A percentile compares a stretch with the other conserved stretches of the same genome.
phyloP scores from a whole-genome alignment of 208 protist species.

The Dictyostelium gargantuum region DNA sequence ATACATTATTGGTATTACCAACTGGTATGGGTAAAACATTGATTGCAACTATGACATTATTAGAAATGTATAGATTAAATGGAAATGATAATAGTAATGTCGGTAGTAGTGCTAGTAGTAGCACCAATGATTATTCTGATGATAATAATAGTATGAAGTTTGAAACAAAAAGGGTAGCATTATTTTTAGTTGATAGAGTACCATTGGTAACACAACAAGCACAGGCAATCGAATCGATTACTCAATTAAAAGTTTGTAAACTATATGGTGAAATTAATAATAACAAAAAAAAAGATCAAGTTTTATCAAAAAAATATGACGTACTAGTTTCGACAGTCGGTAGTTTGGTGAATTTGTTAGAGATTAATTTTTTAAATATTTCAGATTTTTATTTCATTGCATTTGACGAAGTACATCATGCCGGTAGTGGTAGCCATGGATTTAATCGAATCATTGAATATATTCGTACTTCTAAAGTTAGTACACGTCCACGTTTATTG shows the following conservation, averaged over 20 bases:
- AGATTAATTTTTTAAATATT: not conserved
- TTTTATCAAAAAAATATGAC: not conserved
- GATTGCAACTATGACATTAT: not conserved
- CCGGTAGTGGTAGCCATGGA: not conserved
- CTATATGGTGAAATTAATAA: not conserved
- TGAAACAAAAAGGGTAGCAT: not conserved
- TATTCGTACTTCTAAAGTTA: not conserved
- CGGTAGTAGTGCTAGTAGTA: too few relatives aligned
- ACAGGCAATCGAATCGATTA: not conserved
- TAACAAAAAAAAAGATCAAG: not conserved
- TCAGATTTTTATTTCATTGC: slow-evolving; percentile 5
- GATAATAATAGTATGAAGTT: too few relatives aligned
- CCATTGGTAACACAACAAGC: slow-evolving; percentile 58
- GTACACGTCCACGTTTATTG: not conserved
- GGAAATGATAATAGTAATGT: too few relatives aligned
- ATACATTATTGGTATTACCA: slow-evolving; percentile 55
- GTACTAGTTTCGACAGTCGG: not conserved
- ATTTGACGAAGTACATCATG: slow-evolving; percentile 66
- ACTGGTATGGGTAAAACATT: slow-evolving; percentile 52
- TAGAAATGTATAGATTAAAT: not conserved
- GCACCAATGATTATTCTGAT: too few relatives aligned
- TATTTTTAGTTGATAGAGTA: slow-evolving; percentile 30
- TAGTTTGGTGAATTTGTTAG: not conserved
- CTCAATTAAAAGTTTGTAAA: not conserved
- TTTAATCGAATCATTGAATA: not conserved